Evolutionary conservation across 352 stramenopile genomes (phyloP).

Genomic region (Globisporangium polare): DNA sequence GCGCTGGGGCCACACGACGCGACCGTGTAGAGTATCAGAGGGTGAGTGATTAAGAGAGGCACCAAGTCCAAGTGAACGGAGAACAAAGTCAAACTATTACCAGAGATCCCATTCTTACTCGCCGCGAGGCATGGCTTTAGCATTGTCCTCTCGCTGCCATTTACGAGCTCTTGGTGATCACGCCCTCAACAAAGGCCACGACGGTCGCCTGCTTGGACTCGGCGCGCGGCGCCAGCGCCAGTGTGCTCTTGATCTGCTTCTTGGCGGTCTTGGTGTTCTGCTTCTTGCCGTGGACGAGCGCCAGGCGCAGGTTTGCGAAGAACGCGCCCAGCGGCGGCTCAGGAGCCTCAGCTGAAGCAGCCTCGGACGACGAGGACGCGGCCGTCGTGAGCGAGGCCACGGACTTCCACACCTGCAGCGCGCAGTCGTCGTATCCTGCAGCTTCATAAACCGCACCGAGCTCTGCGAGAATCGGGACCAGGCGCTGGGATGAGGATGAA

Average conservation of each 20-base stretch:
- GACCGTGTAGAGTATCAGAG: slow-evolving; percentile 26
- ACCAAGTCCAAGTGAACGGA: neutral
- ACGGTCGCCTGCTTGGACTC: slow-evolving; percentile 33
- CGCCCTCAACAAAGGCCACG: slow-evolving; percentile 56
- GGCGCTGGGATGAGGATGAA: slow-evolving; percentile 10
- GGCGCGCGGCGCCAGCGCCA: slow-evolving; percentile 22
- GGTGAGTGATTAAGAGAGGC: neutral
- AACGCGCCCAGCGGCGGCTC: slow-evolving; percentile 21
- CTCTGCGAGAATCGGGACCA: slow-evolving; percentile 52
- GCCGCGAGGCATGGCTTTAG: neutral
- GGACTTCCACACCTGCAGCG: slow-evolving; percentile 66
- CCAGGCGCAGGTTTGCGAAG: slow-evolving; percentile 58
- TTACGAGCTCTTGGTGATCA: slow-evolving; percentile 41
- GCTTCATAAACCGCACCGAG: slow-evolving; percentile 57
- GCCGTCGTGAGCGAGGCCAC: slow-evolving; percentile 15
- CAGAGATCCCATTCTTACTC: neutral
- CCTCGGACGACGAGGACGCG: neutral
- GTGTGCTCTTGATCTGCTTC: slow-evolving; percentile 58
- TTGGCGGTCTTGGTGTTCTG: slow-evolving; percentile 62
- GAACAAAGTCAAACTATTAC: slow-evolving; percentile 7
- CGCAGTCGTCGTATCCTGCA: slow-evolving; percentile 33
- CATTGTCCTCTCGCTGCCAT: neutral
- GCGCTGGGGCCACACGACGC: slow-evolving; percentile 62
- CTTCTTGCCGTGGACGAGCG: slow-evolving; percentile 56
- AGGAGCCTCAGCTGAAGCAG: slow-evolving; percentile 2